Base-by-base conservation (phyloP, 306 rosid species). In the Vicia sativa region DNA sequence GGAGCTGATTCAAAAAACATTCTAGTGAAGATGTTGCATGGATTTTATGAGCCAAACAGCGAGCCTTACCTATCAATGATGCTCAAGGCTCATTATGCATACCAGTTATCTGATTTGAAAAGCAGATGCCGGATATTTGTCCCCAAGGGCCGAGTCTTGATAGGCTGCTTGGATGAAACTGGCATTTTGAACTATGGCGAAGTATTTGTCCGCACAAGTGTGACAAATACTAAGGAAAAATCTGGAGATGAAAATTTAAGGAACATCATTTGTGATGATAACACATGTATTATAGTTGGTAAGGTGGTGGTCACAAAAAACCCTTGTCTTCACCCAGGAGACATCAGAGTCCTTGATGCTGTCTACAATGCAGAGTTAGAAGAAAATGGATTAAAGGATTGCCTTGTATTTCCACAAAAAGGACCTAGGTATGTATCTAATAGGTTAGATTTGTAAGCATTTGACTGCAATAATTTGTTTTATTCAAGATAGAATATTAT, bases 321-420 rank as follows among this genome's bases (percentile, higher is more conserved):
- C 62, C 96, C 98, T 44, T 93, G 98, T 77, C 98, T 93, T 77
- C 96, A 91, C 83, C 97, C 98, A 1, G 98, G 98, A 37, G 96
- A 93, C 29, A 43, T 93, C 57, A 84, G 98, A 80, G 91, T 93
- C 71, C 93, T 91, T 63, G 93, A 91, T 74, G 97, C 97, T 43
- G 39, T 91, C 77, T 90, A 83, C 74, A 67, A 66, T 12, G 83
- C 61, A 58, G 87, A 82, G 64, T 79, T 90, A 39, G 93, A 93
- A 77, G 87, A 76, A 76, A 86, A 80, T 70, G 87, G 89, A 34
- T 55, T 86, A 85, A 77, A 73, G 80, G 91, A 93, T 76, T 93
- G 97, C 82, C 88, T 93, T 25, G 69, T 93, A 62, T 93, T 93
- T 80, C 98, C 98, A 69, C 83, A 80, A 68, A 88, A 88, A 48